Evolutionary conservation across 176 grass and related monocot species (phyloP).

Genomic region (Saccharum officinarum): DNA sequence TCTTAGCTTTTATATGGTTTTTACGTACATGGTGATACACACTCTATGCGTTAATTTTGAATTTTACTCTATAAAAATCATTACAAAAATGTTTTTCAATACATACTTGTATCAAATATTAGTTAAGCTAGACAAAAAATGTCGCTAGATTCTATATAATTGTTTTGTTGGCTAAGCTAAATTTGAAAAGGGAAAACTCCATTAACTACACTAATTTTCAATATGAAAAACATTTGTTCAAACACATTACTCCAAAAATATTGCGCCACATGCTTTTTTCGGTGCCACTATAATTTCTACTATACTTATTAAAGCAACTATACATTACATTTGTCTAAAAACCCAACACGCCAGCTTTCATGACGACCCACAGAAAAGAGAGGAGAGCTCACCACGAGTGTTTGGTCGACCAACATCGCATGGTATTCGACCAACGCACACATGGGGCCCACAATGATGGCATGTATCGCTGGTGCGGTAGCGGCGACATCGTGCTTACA

Average conservation of each 20-base stretch:
- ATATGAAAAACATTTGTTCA: background rate
- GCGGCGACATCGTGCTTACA: background rate
- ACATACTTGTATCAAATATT: background rate
- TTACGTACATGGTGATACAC: background rate
- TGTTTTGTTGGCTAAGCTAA: background rate
- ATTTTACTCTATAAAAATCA: background rate
- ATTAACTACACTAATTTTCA: background rate
- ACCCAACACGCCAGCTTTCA: background rate
- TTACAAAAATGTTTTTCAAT: background rate
- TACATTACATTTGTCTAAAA: background rate
- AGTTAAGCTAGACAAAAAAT: background rate
- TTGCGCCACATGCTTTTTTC: background rate
- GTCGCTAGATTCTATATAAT: background rate
- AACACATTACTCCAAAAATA: background rate
- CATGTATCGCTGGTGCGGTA: background rate
- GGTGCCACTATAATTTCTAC: background rate
- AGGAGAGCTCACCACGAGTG: background rate
- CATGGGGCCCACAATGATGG: background rate
- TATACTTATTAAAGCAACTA: background rate
- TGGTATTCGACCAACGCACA: background rate
- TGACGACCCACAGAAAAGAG: background rate
- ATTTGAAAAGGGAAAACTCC: background rate
- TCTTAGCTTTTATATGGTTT: background rate
- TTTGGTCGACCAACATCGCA: background rate
- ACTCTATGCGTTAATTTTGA: background rate